phyloP scores from a whole-genome alignment of 257 asterid species.

The Fraxinus quadrangulata region DNA sequence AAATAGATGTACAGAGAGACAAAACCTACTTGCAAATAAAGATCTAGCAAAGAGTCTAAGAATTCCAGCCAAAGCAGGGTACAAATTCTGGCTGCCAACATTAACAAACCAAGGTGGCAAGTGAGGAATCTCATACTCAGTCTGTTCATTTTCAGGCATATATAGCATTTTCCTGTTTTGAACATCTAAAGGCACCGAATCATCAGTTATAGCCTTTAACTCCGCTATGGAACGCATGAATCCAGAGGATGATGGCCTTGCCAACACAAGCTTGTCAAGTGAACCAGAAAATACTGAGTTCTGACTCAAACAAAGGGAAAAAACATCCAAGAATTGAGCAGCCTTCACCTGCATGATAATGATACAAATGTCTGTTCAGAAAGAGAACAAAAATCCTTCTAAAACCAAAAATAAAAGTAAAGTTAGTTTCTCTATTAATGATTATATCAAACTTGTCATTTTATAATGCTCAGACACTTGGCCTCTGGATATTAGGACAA shows the following conservation, averaged over 20 bases:
- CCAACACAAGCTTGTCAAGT: slow-evolving; percentile 63
- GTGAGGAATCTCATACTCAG: slow-evolving; percentile 67
- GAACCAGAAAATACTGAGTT: slow-evolving; percentile 84
- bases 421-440: not conserved
- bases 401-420: not conserved
- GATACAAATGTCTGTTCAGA: slow-evolving; percentile 2
- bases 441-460: not conserved
- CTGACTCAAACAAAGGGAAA: slow-evolving; percentile 87
- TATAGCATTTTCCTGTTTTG: slow-evolving; percentile 40
- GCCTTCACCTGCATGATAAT: slow-evolving; percentile 58
- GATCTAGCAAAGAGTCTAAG: slow-evolving; percentile 79
- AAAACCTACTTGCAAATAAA: slow-evolving; percentile 66
- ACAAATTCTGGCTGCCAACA: slow-evolving; percentile 74
- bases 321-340: slow-evolving; percentile 84
- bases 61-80: slow-evolving; percentile 73
- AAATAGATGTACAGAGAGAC: slow-evolving; percentile 19
- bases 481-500: not conserved
- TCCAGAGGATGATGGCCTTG: slow-evolving; percentile 66
- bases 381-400: not conserved
- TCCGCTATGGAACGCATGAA: slow-evolving; percentile 82
- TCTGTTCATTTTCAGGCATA: slow-evolving; percentile 39
- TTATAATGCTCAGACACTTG: slow-evolving; percentile 2
- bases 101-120: slow-evolving; percentile 93
- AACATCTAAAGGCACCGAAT: slow-evolving; percentile 36
- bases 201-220: slow-evolving; percentile 56